phyloP scores from a whole-genome alignment of 1,284 basidiomycete species.

The Ceratobasidium sp. region DNA sequence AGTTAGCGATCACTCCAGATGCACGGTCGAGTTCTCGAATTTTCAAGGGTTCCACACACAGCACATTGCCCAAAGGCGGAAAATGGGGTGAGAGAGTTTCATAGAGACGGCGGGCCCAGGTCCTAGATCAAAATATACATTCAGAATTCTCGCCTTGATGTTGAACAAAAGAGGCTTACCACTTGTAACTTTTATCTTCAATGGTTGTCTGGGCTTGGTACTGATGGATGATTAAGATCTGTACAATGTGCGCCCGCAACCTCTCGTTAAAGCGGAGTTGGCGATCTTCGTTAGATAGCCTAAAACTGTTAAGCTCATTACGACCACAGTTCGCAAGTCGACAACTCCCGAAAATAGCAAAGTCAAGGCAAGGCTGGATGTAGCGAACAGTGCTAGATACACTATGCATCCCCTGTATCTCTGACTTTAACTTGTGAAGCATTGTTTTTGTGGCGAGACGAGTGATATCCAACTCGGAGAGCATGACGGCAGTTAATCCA shows the following conservation, averaged over 20 bases:
- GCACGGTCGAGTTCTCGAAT: not conserved
- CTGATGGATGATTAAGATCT: constrained; percentile 3
- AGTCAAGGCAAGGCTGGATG: constrained; percentile 20
- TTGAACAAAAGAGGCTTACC: not conserved
- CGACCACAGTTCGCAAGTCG: constrained; percentile 2
- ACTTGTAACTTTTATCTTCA: not conserved
- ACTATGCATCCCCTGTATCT: not conserved
- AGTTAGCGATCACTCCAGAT: not conserved
- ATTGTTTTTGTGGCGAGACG: constrained; percentile 3
- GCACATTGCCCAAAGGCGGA: constrained; percentile 4
- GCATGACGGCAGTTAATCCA: not conserved
- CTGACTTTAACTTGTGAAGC: not conserved
- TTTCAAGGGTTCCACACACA: not conserved
- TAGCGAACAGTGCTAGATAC: not conserved
- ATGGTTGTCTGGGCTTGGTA: not conserved
- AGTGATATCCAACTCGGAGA: constrained; percentile 10
- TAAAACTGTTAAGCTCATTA: constrained; percentile 1
- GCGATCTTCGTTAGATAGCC: not conserved
- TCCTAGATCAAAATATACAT: not conserved
- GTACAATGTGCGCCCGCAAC: constrained; percentile 21
- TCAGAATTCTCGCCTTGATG: not conserved
- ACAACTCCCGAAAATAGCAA: constrained; percentile 30
- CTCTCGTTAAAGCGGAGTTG: constrained; percentile 15
- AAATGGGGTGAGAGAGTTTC: constrained; percentile 18
- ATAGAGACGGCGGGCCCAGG: constrained; percentile 13